phyloP scores from a whole-genome alignment of 306 rosid species.

The Acacia crassicarpa region DNA sequence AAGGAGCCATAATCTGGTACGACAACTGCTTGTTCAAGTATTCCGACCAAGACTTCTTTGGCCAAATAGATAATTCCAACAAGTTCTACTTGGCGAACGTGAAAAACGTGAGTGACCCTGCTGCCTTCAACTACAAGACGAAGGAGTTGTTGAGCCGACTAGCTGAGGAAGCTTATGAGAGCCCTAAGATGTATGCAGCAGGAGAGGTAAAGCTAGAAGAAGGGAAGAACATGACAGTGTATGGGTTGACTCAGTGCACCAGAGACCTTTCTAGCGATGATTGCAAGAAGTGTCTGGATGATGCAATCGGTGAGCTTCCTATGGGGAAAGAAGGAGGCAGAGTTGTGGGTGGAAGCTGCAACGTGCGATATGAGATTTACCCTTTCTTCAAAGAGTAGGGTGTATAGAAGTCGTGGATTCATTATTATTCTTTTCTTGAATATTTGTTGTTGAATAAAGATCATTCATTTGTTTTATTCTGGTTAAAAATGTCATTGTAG shows the following conservation, averaged over 20 bases:
- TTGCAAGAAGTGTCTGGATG: slow-evolving; percentile 45
- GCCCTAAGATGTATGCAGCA: slow-evolving; percentile 26
- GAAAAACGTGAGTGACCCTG: slow-evolving; percentile 18
- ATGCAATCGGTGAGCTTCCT: slow-evolving; percentile 37
- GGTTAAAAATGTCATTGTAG: neutral
- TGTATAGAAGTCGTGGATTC: too few relatives aligned
- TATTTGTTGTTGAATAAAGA: neutral
- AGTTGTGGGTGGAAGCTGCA: slow-evolving; percentile 52
- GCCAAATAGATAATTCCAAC: slow-evolving; percentile 32
- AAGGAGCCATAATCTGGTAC: slow-evolving; percentile 38
- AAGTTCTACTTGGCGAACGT: slow-evolving; percentile 14
- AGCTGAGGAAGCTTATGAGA: slow-evolving; percentile 17
- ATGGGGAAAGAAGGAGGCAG: slow-evolving; percentile 49
- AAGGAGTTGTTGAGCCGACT: slow-evolving; percentile 30
- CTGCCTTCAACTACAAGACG: slow-evolving; percentile 12
- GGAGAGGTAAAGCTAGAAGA: slow-evolving; percentile 33
- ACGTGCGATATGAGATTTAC: slow-evolving; percentile 45
- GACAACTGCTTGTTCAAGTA: slow-evolving; percentile 43
- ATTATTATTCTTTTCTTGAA: neutral
- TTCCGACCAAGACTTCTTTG: slow-evolving; percentile 35
- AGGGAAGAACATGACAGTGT: slow-evolving; percentile 16
- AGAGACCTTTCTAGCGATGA: slow-evolving; percentile 43
- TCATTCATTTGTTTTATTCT: too few relatives aligned
- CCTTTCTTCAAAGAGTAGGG: slow-evolving; percentile 32
- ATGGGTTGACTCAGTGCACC: slow-evolving; percentile 48